Evolutionary conservation across 148 eudicot species (phyloP).

Genomic region (Bassia scoparia): DNA sequence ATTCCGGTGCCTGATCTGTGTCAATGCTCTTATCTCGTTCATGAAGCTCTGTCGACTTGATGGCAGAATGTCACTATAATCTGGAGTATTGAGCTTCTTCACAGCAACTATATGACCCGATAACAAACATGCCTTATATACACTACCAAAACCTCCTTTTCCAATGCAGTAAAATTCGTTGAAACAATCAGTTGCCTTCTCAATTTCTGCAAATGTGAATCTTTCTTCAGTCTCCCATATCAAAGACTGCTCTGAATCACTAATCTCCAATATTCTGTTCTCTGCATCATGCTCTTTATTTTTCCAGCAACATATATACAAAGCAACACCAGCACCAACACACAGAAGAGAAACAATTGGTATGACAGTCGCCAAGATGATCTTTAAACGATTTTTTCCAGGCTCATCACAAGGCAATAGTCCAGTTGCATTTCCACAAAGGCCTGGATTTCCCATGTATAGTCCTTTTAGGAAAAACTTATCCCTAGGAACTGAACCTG

Average conservation of each 20-base stretch:
- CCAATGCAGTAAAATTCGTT: conserved; percentile 60
- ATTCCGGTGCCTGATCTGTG: conserved; percentile 69
- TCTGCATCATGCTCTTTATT: conserved; percentile 22
- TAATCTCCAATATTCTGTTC: conserved; percentile 5
- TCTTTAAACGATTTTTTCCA: conserved; percentile 33
- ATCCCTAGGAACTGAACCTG: conserved; percentile 59
- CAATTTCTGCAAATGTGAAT: conserved; percentile 53
- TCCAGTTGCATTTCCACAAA: conserved; percentile 63
- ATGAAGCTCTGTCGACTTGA: conserved; percentile 47
- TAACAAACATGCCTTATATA: conserved; percentile 52
- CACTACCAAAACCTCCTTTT: conserved; percentile 72
- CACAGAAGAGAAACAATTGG: conserved; percentile 36
- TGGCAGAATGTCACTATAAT: conserved; percentile 36
- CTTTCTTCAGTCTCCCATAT: conserved; percentile 70
- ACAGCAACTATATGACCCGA: conserved; percentile 62
- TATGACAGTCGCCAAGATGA: conserved; percentile 33
- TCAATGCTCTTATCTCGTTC: conserved; percentile 67
- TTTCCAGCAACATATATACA: conserved; percentile 20
- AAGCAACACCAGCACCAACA: conserved; percentile 32
- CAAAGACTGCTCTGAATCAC: conserved; percentile 35
- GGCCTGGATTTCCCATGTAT: conserved; percentile 49
- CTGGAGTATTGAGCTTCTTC: conserved; percentile 55
- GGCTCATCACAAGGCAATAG: conserved; percentile 40
- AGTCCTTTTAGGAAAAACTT: conserved; percentile 33
- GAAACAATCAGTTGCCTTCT: conserved; percentile 59